Percentiles rank a stretch among this genome's conserved stretches.
These are phyloP conservation scores for Fomitiporia mediterranea DNA, from an alignment of 1,284 basidiomycete species.

Conservation along the genomic window DNA sequence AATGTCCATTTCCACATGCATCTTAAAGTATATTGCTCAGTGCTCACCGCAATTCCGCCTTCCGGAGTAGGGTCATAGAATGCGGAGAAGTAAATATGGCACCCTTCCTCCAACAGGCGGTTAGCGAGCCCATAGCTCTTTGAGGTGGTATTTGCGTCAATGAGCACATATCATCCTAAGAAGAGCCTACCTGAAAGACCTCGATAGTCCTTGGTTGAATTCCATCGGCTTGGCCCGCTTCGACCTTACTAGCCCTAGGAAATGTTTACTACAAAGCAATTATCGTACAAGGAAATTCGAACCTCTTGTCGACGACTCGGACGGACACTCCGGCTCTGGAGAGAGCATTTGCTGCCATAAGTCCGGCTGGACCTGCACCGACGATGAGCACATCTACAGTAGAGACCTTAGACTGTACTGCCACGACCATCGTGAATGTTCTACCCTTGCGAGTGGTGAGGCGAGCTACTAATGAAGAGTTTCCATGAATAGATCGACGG, in stretches of 20 bases:
- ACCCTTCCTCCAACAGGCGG: slow-evolving; percentile 56
- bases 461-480: neutral
- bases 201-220: slow-evolving; percentile 76
- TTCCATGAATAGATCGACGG: too few relatives aligned
- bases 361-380: slow-evolving; percentile 53
- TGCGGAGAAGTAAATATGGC: slow-evolving; percentile 63
- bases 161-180: neutral
- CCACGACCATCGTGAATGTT: neutral
- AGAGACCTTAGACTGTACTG: slow-evolving; percentile 26
- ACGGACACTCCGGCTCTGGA: slow-evolving; percentile 57
- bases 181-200: slow-evolving; percentile 54
- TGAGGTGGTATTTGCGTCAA: neutral
- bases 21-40: too few relatives aligned
- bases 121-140: slow-evolving; percentile 73
- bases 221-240: slow-evolving; percentile 74
- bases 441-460: neutral
- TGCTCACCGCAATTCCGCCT: slow-evolving; percentile 57
- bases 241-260: slow-evolving; percentile 48
- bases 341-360: slow-evolving; percentile 63
- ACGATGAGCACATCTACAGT: slow-evolving; percentile 53
- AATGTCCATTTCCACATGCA: neutral
- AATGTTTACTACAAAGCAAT: neutral
- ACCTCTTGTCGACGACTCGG: slow-evolving; percentile 65
- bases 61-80: slow-evolving; percentile 63
- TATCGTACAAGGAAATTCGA: slow-evolving; percentile 21